A percentile compares a stretch with the other conserved stretches of the same genome.
Evolutionary conservation across 106 monocot genomes (phyloP).

Genomic region (Gastrodia elata): DNA sequence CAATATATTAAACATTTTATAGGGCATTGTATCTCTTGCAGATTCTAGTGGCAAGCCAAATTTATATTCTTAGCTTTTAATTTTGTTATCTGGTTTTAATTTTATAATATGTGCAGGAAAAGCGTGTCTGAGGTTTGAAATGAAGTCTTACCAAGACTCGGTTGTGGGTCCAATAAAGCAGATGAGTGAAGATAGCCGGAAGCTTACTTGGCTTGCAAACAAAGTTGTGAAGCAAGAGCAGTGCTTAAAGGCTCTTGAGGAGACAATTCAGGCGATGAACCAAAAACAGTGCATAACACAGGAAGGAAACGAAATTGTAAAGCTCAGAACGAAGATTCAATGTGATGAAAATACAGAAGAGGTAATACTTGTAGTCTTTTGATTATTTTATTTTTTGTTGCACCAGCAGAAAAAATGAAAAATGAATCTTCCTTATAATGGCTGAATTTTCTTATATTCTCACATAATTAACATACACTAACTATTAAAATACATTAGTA

Average conservation of each 20-base stretch:
- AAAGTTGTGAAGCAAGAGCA: constrained; percentile 36
- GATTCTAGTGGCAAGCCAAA: not conserved
- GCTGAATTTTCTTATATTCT: too few relatives aligned
- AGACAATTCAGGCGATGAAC: constrained; percentile 32
- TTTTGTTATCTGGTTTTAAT: not conserved
- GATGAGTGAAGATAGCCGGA: constrained; percentile 82
- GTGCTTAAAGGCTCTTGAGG: constrained; percentile 47
- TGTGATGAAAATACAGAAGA: constrained; percentile 77
- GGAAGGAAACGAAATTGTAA: constrained; percentile 50
- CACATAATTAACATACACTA: too few relatives aligned
- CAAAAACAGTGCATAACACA: constrained; percentile 51
- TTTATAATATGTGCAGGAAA: constrained; percentile 33
- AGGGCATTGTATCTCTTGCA: not conserved
- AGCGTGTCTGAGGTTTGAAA: constrained; percentile 57
- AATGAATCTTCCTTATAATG: too few relatives aligned
- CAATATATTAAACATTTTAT: not conserved
- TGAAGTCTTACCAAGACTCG: constrained; percentile 83
- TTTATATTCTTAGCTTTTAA: not conserved
- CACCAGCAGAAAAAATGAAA: not conserved
- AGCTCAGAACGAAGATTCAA: constrained; percentile 51
- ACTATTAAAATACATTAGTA: too few relatives aligned
- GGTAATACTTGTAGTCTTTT: constrained; percentile 26
- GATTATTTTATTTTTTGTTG: not conserved
- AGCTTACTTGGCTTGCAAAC: constrained; percentile 28
- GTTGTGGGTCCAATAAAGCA: constrained; percentile 65